These are phyloP conservation scores for Cladosporium sp. DNA, from an alignment of 2,329 filamentous ascomycete species.

Conservation along the genomic window DNA sequence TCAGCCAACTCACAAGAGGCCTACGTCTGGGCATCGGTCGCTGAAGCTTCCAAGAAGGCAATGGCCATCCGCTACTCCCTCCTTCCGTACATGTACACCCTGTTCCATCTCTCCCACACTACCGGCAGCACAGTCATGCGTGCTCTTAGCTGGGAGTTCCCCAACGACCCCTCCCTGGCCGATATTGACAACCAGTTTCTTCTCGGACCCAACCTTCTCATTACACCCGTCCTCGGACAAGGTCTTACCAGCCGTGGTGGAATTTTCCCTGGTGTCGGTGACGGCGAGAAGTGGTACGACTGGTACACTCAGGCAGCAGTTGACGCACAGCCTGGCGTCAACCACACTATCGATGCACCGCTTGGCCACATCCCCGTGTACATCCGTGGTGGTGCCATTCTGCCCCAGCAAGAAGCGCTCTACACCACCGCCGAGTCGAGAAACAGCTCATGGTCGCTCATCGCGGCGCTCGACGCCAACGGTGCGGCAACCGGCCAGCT, in stretches of 20 bases:
- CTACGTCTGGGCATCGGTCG: conserved; percentile 67
- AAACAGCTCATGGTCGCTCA: conserved; percentile 65
- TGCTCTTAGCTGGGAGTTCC: conserved; percentile 73
- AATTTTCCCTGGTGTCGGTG: conserved; percentile 66
- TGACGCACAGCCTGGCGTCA: conserved; percentile 52
- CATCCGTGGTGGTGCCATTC: conserved; percentile 65
- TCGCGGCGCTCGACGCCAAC: conserved; percentile 59
- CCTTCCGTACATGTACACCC: conserved; percentile 74
- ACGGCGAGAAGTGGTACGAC: conserved; percentile 70
- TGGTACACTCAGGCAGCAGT: conserved; percentile 71
- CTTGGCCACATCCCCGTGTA: conserved; percentile 71
- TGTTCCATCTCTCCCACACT: conserved; percentile 66
- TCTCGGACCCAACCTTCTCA: conserved; percentile 64
- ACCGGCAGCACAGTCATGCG: conserved; percentile 71
- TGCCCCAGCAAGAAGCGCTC: conserved; percentile 68
- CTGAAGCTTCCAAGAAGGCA: conserved; percentile 62
- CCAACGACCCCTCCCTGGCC: conserved; percentile 67
- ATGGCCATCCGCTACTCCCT: conserved; percentile 71
- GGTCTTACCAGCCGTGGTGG: conserved; percentile 63
- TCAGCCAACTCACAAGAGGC: conserved; percentile 67
- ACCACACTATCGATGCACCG: conserved; percentile 62
- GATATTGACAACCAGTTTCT: conserved; percentile 71
- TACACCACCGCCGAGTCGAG: conserved; percentile 66
- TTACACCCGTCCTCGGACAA: conserved; percentile 67
- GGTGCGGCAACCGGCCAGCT: conserved; percentile 61